phyloP scores from a whole-genome alignment of 2,329 filamentous ascomycete species.

The Arthrobotrys musiformis region DNA sequence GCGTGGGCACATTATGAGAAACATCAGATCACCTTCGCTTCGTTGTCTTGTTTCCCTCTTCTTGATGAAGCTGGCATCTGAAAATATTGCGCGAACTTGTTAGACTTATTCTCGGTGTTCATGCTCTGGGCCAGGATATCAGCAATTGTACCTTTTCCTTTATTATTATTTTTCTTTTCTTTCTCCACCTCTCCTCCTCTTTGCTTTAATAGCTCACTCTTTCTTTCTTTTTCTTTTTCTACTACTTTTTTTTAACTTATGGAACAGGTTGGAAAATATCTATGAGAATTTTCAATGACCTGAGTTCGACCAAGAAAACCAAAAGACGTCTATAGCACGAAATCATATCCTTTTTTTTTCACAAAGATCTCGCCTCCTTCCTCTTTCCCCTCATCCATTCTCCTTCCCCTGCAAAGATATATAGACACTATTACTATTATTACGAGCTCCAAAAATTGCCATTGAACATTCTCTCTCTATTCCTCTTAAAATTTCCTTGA shows the following conservation, averaged over 20 bases:
- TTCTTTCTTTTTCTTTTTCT: slow-evolving; percentile 16
- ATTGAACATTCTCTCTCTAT: slow-evolving; percentile 9
- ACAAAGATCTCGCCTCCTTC: background rate
- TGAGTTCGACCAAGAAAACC: slow-evolving; percentile 32
- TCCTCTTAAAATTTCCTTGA: too few species aligned
- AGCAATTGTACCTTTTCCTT: slow-evolving; percentile 48
- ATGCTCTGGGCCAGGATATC: slow-evolving; percentile 57
- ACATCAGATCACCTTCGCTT: slow-evolving; percentile 55
- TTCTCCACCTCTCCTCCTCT: slow-evolving; percentile 35
- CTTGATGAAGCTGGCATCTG: slow-evolving; percentile 57
- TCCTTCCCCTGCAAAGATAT: slow-evolving; percentile 1
- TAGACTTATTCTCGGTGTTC: slow-evolving; percentile 57
- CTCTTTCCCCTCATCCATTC: background rate
- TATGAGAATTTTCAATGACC: slow-evolving; percentile 51
- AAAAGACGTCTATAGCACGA: slow-evolving; percentile 27
- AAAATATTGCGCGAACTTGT: slow-evolving; percentile 56
- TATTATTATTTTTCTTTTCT: background rate
- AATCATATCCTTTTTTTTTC: slow-evolving; percentile 19
- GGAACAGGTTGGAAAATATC: slow-evolving; percentile 44
- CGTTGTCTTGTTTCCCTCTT: slow-evolving; percentile 53
- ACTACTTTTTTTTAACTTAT: slow-evolving; percentile 21
- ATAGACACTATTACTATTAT: slow-evolving; percentile 15
- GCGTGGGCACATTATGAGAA: slow-evolving; percentile 55
- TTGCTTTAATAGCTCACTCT: slow-evolving; percentile 53
- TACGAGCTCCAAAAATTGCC: slow-evolving; percentile 25